Conservation (phyloP, 768 basidiomycete genomes). For the Lyophyllum atratum region DNA sequence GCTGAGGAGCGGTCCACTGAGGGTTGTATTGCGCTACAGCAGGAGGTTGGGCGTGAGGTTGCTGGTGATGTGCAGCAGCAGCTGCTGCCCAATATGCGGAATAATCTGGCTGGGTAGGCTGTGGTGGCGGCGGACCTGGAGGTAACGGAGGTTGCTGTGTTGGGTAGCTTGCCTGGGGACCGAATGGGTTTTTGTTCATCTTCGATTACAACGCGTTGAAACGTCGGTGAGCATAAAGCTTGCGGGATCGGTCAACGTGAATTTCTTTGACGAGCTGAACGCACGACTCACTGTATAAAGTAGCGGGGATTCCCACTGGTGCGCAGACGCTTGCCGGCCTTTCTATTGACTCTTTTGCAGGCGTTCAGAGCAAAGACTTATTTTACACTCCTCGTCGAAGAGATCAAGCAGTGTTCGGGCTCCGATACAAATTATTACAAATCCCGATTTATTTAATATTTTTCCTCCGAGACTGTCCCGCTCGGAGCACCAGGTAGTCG, state of each 20-base stretch:
- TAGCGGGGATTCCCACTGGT: neutral
- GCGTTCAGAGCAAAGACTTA: neutral
- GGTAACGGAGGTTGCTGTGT: conserved; percentile 78
- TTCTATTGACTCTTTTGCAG: neutral
- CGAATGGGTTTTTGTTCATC: conserved; percentile 89
- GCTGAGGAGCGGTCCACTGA: conserved; percentile 68
- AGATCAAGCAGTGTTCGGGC: conserved; percentile 1
- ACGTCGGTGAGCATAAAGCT: conserved; percentile 19
- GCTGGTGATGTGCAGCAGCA: conserved; percentile 47
- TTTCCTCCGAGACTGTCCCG: conserved; percentile 22
- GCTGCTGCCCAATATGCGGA: conserved; percentile 75
- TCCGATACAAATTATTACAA: conserved; percentile 16
- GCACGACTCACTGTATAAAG: conserved; percentile 11
- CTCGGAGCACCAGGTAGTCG: conserved; percentile 66
- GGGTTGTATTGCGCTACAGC: conserved; percentile 60
- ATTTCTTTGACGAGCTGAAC: neutral
- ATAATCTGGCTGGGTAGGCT: conserved; percentile 70
- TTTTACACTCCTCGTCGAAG: conserved; percentile 2
- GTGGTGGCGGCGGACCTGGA: conserved; percentile 76
- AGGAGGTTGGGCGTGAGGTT: conserved; percentile 53
- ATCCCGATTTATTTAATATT: conserved; percentile 13
- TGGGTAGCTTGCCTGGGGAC: conserved; percentile 66
- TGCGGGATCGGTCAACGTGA: neutral
- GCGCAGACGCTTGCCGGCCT: conserved; percentile 5
- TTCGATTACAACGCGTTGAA: conserved; percentile 20